Percentiles rank a stretch among this genome's conserved stretches.
phyloP scores from a whole-genome alignment of 192 early-diverging fungal species.

The Entomortierella parvispora region DNA sequence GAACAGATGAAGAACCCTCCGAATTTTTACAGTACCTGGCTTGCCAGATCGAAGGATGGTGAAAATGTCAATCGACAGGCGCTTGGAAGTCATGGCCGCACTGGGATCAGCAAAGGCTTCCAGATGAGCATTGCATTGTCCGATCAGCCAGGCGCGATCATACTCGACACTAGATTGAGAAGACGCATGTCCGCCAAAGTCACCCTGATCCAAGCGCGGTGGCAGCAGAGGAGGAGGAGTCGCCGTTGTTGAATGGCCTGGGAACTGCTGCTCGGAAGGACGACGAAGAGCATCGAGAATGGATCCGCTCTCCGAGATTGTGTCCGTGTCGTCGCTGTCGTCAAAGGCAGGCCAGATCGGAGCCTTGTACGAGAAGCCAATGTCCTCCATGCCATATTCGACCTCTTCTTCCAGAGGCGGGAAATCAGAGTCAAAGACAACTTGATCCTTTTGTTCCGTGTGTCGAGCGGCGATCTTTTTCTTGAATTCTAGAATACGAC shows the following conservation, averaged over 20 bases:
- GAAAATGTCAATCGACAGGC: slow-evolving; percentile 77
- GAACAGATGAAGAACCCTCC: neutral
- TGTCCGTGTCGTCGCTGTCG: slow-evolving; percentile 51
- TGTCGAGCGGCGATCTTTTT: slow-evolving; percentile 5
- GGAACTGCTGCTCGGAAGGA: slow-evolving; percentile 1
- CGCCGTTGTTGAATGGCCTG: slow-evolving; percentile 8
- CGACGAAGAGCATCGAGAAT: slow-evolving; percentile 2
- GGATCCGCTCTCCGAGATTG: slow-evolving; percentile 31
- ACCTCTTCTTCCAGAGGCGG: slow-evolving; percentile 37
- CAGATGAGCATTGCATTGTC: slow-evolving; percentile 66
- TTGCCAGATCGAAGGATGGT: slow-evolving; percentile 70
- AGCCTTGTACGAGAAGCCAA: slow-evolving; percentile 21
- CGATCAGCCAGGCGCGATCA: slow-evolving; percentile 44
- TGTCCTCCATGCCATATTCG: slow-evolving; percentile 51
- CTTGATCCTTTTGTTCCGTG: slow-evolving; percentile 8
- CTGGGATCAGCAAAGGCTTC: slow-evolving; percentile 43
- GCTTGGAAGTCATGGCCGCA: slow-evolving; percentile 56
- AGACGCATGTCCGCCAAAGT: neutral
- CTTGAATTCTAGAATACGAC: slow-evolving; percentile 32
- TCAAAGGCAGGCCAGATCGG: slow-evolving; percentile 37
- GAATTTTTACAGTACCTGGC: slow-evolving; percentile 44
- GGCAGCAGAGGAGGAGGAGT: slow-evolving; percentile 15
- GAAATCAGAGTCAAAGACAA: slow-evolving; percentile 25
- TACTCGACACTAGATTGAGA: slow-evolving; percentile 13
- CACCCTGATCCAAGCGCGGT: neutral